phyloP scores from a whole-genome alignment of 371 early-diverging fungal species.

The Mortierella sp. region DNA sequence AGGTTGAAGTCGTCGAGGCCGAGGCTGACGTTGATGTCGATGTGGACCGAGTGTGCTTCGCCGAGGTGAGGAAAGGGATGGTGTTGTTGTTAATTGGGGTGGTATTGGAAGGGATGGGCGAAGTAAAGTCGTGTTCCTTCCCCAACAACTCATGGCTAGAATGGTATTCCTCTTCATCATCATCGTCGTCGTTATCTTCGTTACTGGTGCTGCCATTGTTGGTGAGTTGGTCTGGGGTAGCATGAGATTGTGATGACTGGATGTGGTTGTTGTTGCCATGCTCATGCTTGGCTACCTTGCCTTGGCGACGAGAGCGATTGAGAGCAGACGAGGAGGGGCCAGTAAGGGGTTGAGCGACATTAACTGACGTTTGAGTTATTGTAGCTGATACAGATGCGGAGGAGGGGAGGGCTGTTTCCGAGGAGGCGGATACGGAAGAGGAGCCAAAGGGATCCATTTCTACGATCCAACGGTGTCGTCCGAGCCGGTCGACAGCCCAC shows the following conservation, averaged over 20 bases:
- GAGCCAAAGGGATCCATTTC: constrained; percentile 42
- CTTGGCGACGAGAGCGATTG: constrained; percentile 2
- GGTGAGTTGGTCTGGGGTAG: background rate
- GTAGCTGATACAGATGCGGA: background rate
- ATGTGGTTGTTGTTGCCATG: constrained; percentile 4
- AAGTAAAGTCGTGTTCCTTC: constrained; percentile 11
- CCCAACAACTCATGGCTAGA: constrained; percentile 37
- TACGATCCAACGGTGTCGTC: constrained; percentile 47
- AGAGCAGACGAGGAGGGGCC: constrained; percentile 1
- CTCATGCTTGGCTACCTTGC: constrained; percentile 15
- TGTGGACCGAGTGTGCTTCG: background rate
- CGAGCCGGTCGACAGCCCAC: constrained; percentile 50
- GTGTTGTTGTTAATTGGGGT: constrained; percentile 11
- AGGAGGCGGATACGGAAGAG: background rate
- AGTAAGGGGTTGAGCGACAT: background rate
- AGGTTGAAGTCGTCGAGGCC: constrained; percentile 2
- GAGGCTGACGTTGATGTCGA: constrained; percentile 4
- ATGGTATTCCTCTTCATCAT: constrained; percentile 40
- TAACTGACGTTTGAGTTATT: background rate
- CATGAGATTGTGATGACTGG: background rate
- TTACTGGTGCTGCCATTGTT: background rate
- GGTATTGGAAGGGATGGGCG: constrained; percentile 17
- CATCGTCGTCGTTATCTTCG: constrained; percentile 9
- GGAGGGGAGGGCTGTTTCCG: constrained; percentile 2
- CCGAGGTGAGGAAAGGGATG: background rate